These are phyloP conservation scores for Symbiodinium pilosum DNA, from an alignment of 73 alveolate species.

Conservation along the genomic window DNA sequence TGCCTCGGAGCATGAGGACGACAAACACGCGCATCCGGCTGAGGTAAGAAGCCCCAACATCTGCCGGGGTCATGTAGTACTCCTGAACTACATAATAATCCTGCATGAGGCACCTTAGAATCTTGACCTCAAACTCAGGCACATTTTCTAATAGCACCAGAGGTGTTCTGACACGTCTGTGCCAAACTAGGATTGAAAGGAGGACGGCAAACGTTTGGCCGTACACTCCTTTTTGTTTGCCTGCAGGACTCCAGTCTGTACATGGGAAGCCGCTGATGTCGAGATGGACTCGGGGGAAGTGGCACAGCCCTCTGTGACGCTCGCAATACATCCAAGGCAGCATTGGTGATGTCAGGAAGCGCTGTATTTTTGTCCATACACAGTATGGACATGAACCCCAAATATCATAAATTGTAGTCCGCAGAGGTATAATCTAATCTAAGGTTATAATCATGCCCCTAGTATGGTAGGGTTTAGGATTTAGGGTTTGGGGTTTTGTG, in stretches of 20 bases:
- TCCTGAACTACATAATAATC: not conserved
- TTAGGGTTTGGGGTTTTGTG: too few species aligned
- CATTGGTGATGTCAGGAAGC: not conserved
- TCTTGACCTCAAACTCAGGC: not conserved
- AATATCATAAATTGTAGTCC: too few species aligned
- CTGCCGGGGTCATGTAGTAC: not conserved
- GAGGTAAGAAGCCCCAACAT: not conserved
- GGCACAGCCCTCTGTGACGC: not conserved
- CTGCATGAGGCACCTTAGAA: not conserved
- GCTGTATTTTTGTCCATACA: too few species aligned
- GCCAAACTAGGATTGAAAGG: not conserved
- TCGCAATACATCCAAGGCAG: not conserved
- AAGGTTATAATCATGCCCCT: too few species aligned
- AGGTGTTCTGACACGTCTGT: not conserved
- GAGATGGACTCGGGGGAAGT: not conserved
- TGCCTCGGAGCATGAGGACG: not conserved
- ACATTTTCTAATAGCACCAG: not conserved
- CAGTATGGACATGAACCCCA: too few species aligned
- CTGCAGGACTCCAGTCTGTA: not conserved
- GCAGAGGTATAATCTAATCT: too few species aligned
- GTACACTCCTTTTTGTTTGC: not conserved
- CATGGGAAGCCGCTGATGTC: not conserved
- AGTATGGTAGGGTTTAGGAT: too few species aligned
- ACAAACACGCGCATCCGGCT: not conserved
- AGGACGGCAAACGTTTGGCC: not conserved